Conservation (phyloP, 176 grass and related monocot species). For the Zea mays region Zm-B73-REFERENCE-NAM-5.0 NC_050096.1:150575001-150575500, state of each 20-base stretch:
- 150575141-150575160: slow-evolving; percentile 97
- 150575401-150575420: slow-evolving; percentile 3
- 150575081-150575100: slow-evolving; percentile 97
- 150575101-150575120: slow-evolving; percentile 98
- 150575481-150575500: neutral
- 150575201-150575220: slow-evolving; percentile 94
- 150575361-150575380: neutral
- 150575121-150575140: slow-evolving; percentile 96
- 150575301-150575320: neutral
- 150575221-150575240: slow-evolving; percentile 37
- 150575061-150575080: slow-evolving; percentile 99
- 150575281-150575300: neutral
- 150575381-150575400: neutral
- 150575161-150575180: slow-evolving; percentile 96
- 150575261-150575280: neutral
- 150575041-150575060: slow-evolving; percentile 99
- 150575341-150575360: neutral
- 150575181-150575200: slow-evolving; percentile 70
- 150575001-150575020: neutral
- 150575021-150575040: slow-evolving; percentile 18
- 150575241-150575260: slow-evolving; percentile 10
- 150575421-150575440: neutral
- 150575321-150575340: neutral
- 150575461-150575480: neutral
- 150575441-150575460: neutral